These are phyloP conservation scores for Amniculicola lignicola DNA, from an alignment of 495 filamentous ascomycete genomes.

Conservation along the genomic window DNA sequence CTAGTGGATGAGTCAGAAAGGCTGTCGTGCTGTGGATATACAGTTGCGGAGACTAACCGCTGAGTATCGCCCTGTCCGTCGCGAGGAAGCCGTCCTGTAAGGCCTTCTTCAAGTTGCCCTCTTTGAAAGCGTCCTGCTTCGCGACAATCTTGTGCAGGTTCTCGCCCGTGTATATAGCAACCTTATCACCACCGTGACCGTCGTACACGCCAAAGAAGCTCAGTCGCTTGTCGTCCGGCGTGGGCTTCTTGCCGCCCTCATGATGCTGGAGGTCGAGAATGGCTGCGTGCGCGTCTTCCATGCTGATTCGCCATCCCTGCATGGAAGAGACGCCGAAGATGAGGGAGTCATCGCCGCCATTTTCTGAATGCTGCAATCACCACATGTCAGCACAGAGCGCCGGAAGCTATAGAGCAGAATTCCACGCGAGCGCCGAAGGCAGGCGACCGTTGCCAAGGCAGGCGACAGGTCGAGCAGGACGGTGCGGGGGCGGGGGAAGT, in stretches of 20 bases:
- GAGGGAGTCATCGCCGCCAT: constrained; percentile 88
- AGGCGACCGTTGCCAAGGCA: constrained; percentile 20
- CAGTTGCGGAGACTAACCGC: constrained; percentile 55
- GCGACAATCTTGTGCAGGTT: constrained; percentile 90
- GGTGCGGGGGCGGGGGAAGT: constrained; percentile 27
- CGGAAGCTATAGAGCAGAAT: not conserved
- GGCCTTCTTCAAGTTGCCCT: constrained; percentile 88
- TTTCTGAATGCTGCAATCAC: constrained; percentile 65
- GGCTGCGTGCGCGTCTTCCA: constrained; percentile 94
- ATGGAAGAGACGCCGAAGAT: constrained; percentile 93
- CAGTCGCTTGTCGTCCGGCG: constrained; percentile 61
- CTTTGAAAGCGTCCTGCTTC: constrained; percentile 89
- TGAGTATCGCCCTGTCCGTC: constrained; percentile 91
- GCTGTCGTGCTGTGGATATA: not conserved
- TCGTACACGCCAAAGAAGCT: constrained; percentile 99
- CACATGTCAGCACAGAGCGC: not conserved
- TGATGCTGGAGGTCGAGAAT: constrained; percentile 80
- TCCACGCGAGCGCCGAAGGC: not conserved
- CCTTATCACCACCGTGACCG: constrained; percentile 95
- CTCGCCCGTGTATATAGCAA: constrained; percentile 87
- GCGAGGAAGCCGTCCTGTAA: constrained; percentile 96
- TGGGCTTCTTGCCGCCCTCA: constrained; percentile 56
- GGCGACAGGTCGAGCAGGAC: constrained; percentile 23
- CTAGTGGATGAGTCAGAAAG: constrained; percentile 48
- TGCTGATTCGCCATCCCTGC: constrained; percentile 99